Conservation (phyloP, 163 green algal genomes). For the Prototheca cutis region DNA sequence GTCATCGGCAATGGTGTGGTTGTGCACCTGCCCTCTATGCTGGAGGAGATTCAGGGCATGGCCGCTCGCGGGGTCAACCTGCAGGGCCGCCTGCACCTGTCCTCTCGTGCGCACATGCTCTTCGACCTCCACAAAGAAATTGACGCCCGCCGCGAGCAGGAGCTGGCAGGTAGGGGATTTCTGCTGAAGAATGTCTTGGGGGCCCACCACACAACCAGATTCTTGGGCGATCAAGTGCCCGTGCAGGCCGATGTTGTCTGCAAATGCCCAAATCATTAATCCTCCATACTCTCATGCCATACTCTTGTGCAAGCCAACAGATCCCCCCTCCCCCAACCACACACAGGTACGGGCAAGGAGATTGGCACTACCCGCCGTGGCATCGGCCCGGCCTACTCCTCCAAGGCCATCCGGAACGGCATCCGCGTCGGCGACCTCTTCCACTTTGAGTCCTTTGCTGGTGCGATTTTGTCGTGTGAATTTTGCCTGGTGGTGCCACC, state of each 20-base stretch:
- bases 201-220: too few species aligned
- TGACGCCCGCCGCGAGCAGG: slow-evolving; percentile 70
- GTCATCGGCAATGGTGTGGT: slow-evolving; percentile 98
- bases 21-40: slow-evolving; percentile 88
- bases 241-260: too few species aligned
- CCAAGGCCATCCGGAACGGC: slow-evolving; percentile 89
- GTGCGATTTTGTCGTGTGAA: too few species aligned
- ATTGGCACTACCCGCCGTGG: slow-evolving; percentile 97
- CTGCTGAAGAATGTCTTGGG: too few species aligned
- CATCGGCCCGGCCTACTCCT: slow-evolving; percentile 94
- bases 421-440: slow-evolving; percentile 76
- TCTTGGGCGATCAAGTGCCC: too few species aligned
- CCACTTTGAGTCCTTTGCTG: slow-evolving; percentile 45
- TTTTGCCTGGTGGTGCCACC: too few species aligned
- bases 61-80: slow-evolving; percentile 56
- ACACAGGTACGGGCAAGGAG: slow-evolving; percentile 47
- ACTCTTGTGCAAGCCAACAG: not conserved
- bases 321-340: not conserved
- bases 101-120: slow-evolving; percentile 88
- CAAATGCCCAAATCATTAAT: too few species aligned
- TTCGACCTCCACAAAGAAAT: slow-evolving; percentile 98
- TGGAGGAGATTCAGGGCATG: slow-evolving; percentile 86
- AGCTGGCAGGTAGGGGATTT: slow-evolving; percentile 49
- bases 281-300: too few species aligned
- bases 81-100: slow-evolving; percentile 77